Evolutionary conservation across 768 basidiomycete species (phyloP).

Genomic region (Pleurotus platypus): DNA sequence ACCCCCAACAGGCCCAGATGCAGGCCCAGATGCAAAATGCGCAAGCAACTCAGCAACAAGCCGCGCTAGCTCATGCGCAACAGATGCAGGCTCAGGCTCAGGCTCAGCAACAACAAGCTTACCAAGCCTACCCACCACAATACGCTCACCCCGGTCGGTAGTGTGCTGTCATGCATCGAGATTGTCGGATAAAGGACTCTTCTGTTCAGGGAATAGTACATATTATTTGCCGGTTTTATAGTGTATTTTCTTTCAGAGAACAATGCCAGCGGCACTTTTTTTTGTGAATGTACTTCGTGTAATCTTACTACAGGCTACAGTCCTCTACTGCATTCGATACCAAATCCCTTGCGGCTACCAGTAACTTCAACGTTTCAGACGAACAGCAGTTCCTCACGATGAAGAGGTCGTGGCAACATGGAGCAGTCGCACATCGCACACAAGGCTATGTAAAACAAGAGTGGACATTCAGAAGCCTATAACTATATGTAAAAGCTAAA

Average conservation of each 20-base stretch:
- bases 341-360: neutral
- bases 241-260: neutral
- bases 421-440: neutral
- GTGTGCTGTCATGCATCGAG: neutral
- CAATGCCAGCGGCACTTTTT: neutral
- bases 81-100: constrained; percentile 20
- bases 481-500: neutral
- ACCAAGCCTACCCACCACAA: constrained; percentile 9
- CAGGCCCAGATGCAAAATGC: constrained; percentile 27
- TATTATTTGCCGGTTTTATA: too few relatives aligned
- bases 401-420: neutral
- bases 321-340: neutral
- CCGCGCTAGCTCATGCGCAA: constrained; percentile 24
- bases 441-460: neutral
- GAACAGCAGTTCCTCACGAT: too few relatives aligned
- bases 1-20: constrained; percentile 31
- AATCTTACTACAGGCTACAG: too few relatives aligned
- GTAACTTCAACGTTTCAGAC: too few relatives aligned
- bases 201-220: too few relatives aligned
- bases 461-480: neutral
- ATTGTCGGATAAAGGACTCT: neutral
- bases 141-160: constrained; percentile 11
- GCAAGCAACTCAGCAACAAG: constrained; percentile 36
- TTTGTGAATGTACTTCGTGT: too few relatives aligned
- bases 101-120: constrained; percentile 6